Evolutionary conservation across 2,329 filamentous ascomycete genomes (phyloP).

Genomic region (Aspergillus fijiensis): DNA sequence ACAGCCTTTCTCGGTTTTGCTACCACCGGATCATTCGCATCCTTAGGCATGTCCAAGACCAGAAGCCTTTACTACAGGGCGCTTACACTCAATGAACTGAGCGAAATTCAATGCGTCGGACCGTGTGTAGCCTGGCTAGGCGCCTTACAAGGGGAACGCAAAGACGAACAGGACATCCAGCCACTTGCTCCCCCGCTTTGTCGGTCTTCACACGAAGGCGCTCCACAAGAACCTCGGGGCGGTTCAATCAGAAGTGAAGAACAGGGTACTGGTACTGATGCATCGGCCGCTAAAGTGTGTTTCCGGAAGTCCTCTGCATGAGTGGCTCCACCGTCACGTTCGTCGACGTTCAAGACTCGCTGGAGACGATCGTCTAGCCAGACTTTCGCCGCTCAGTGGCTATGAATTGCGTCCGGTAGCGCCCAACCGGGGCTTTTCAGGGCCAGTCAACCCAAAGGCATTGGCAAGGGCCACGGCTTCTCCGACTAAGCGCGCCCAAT

Average conservation of each 20-base stretch:
- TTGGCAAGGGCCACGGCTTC: background rate
- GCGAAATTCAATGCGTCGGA: background rate
- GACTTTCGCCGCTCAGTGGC: slow-evolving; percentile 9
- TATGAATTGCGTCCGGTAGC: slow-evolving; percentile 5
- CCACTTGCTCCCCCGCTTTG: slow-evolving; percentile 7
- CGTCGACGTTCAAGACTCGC: slow-evolving; percentile 14
- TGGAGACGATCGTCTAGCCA: slow-evolving; percentile 6
- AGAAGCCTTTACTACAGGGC: background rate
- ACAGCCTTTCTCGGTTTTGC: background rate
- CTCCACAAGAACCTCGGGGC: background rate
- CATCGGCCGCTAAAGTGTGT: slow-evolving; percentile 20
- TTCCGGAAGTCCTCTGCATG: slow-evolving; percentile 23
- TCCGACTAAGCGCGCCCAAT: slow-evolving; percentile 13
- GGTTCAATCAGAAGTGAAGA: slow-evolving; percentile 17
- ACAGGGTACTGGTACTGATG: slow-evolving; percentile 8
- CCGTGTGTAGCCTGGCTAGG: background rate
- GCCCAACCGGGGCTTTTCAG: slow-evolving; percentile 14
- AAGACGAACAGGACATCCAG: background rate
- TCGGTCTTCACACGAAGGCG: slow-evolving; percentile 13
- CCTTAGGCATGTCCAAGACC: background rate
- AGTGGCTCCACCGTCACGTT: slow-evolving; percentile 20
- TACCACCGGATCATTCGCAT: background rate
- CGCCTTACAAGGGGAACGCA: background rate
- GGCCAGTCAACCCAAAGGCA: background rate
- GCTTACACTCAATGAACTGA: background rate